A percentile compares a stretch with the other conserved stretches of the same genome.
phyloP scores from a whole-genome alignment of 345 rosid genomes.

The Gossypium mustelinum region DNA sequence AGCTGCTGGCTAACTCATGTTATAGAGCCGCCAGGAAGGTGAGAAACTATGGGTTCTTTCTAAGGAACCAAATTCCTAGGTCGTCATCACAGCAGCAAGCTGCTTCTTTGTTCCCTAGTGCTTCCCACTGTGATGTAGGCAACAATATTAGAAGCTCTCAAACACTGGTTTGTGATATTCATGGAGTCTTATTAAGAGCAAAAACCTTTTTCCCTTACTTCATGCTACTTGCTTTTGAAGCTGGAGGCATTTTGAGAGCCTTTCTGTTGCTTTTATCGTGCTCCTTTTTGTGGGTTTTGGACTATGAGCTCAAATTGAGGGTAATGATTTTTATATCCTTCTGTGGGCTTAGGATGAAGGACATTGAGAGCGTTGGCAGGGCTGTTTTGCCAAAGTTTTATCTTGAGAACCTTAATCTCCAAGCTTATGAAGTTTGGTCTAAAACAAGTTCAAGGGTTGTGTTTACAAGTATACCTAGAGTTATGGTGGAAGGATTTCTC shows the following conservation, averaged over 20 bases:
- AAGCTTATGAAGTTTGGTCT: constrained; percentile 48
- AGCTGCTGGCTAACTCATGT: constrained; percentile 18
- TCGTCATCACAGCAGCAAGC: constrained; percentile 29
- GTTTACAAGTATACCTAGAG: constrained; percentile 71
- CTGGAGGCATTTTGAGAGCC: constrained; percentile 75
- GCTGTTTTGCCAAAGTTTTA: constrained; percentile 93
- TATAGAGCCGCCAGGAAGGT: constrained; percentile 57
- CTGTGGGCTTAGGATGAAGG: constrained; percentile 57
- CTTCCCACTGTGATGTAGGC: constrained; percentile 31
- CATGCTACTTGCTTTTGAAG: constrained; percentile 94
- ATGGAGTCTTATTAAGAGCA: constrained; percentile 55
- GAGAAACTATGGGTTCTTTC: constrained; percentile 48
- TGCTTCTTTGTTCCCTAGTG: constrained; percentile 35
- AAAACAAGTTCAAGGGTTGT: constrained; percentile 42
- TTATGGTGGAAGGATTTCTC: constrained; percentile 73
- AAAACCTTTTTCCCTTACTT: constrained; percentile 77
- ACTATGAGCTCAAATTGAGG: constrained; percentile 44
- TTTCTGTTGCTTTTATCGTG: constrained; percentile 48
- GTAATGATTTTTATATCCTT: constrained; percentile 69
- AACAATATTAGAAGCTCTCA: constrained; percentile 18
- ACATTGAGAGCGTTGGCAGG: constrained; percentile 55
- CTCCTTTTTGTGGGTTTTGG: constrained; percentile 56
- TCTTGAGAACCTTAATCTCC: constrained; percentile 66
- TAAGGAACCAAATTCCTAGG: constrained; percentile 32
- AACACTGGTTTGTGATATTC: constrained; percentile 59